Evolutionary conservation across 805 yeast species (phyloP).

Genomic region (Monosporozyma servazzii): DNA sequence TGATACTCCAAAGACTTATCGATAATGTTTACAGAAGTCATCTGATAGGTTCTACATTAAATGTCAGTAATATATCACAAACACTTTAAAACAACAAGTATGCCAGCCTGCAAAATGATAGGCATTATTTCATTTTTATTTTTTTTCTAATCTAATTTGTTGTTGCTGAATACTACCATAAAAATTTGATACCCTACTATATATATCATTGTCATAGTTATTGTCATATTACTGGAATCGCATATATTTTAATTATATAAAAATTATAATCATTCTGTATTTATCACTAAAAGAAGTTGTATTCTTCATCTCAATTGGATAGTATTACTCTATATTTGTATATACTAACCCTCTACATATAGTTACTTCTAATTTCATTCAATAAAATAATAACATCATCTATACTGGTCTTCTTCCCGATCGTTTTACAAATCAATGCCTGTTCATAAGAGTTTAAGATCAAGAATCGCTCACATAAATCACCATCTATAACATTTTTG

Average conservation of each 20-base stretch:
- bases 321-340: neutral
- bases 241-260: neutral
- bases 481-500: slow-evolving; percentile 79
- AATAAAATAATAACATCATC: slow-evolving; percentile 16
- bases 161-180: neutral
- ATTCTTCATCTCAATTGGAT: neutral
- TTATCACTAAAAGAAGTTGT: neutral
- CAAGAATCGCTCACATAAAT: slow-evolving; percentile 55
- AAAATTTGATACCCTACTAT: neutral
- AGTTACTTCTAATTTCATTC: slow-evolving; percentile 24
- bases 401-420: slow-evolving; percentile 30
- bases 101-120: neutral
- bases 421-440: slow-evolving; percentile 22
- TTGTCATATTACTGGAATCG: neutral
- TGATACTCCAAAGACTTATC: slow-evolving; percentile 19
- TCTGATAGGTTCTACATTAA: slow-evolving; percentile 14
- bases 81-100: neutral
- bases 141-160: neutral
- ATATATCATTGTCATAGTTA: neutral
- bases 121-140: neutral
- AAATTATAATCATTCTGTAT: slow-evolving; percentile 1
- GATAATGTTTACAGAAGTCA: slow-evolving; percentile 23
- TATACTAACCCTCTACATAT: slow-evolving; percentile 11
- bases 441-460: slow-evolving; percentile 18
- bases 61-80: slow-evolving; percentile 11